Evolutionary conservation across 176 grass and related monocot genomes (phyloP), one percentile per base, ranked within the genome.

Genomic region (Zoysia japonica): DNA sequence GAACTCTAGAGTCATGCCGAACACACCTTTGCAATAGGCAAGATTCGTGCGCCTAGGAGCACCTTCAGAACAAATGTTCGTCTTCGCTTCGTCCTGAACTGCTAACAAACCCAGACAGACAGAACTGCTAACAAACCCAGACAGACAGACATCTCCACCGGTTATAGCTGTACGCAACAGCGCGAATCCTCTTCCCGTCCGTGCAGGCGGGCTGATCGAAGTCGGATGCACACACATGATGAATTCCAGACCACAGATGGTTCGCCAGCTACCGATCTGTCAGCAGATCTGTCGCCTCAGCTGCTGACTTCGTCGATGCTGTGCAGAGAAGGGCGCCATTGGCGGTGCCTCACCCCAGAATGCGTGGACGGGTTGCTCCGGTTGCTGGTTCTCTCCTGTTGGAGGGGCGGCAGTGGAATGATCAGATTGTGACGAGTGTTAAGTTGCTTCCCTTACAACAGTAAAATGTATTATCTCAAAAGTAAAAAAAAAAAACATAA

Each of bases 271-370:
- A 59, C 19, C 19, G 67, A 28, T 28, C 28, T 28, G 28, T 28
- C 28, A 28, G 28, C 28, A 28, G 28, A 15, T 10, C 46, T 46
- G 54, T 62, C 43, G 16, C 9, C 14, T 19, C 55, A 57, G 55
- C 66, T 84, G 12, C 84, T 91, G 45, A 82, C 82, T 86, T 96
- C 93, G 57, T 85, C 86, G 19, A 96, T 96, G 78, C 93, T 96
- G 70, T 92, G 75, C 75, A 96, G 88, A 2, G 93, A 96, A 12
- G 93, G 93, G 63, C 87, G 89, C 93, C 93, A 96, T 4, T 96
- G 87, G n/a, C 88, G 93, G 51, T 88, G 72, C 82, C 78, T 71
- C 15, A 42, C 53, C 53, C 78, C 78, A 1, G 78, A 71, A 11
- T 71, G 60, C 5, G 83, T 43, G 0, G 38, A 61, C n/a, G 82